These are phyloP conservation scores for Areca catechu DNA, from an alignment of 176 grass and related monocot genomes.

Conservation along the genomic window DNA sequence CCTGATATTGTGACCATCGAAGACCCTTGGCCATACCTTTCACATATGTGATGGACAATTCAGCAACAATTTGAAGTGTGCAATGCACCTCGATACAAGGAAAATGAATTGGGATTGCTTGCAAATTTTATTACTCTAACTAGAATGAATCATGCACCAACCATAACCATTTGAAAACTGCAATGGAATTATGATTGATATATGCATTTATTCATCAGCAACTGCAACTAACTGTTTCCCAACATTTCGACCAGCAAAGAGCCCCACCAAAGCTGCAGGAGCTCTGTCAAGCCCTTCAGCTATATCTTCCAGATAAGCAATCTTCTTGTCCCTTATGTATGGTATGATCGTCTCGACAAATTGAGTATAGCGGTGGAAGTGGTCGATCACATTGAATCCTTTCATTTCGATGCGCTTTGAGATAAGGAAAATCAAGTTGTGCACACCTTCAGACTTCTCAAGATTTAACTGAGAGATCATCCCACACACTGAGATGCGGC, in stretches of 20 bases:
- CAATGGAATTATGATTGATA: no score
- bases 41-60: no score
- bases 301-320: constrained; percentile 36
- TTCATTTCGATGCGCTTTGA: constrained; percentile 29
- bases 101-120: no score
- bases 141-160: no score
- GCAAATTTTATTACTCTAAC: no score
- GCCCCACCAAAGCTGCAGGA: constrained; percentile 20
- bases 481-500: constrained; percentile 28
- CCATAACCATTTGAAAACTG: no score
- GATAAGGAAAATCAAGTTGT: constrained; percentile 18
- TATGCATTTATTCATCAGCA: background rate
- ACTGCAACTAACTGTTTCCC: constrained; percentile 40
- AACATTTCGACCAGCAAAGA: constrained; percentile 22
- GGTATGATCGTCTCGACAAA: constrained; percentile 31
- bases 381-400: constrained; percentile 29
- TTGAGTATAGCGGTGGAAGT: constrained; percentile 16
- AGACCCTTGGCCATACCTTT: no score
- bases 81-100: no score
- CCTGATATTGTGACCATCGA: no score
- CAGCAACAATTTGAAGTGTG: no score
- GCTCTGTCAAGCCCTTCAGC: constrained; percentile 31
- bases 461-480: constrained; percentile 57
- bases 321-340: constrained; percentile 33
- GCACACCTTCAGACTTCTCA: constrained; percentile 6